Evolutionary conservation across 2,329 filamentous ascomycete genomes (phyloP), one percentile per base, ranked within the genome.

Genomic region (Verticillium albo-atrum): DNA sequence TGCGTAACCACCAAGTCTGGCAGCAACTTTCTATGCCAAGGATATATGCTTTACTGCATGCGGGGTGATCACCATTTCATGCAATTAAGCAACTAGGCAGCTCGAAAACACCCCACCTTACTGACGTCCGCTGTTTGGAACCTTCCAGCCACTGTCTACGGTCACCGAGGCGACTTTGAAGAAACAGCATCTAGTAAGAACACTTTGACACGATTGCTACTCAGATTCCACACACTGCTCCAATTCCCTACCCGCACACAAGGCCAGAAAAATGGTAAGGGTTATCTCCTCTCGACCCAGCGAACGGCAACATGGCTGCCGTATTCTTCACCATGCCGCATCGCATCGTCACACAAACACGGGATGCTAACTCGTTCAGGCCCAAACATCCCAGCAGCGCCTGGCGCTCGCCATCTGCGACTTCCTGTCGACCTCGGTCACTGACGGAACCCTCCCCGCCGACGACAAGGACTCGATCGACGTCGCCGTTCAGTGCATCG

Each of bases 401-500:
- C 89, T 99, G 65, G 95, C 95, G 75, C 91, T 99, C 73, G 92
- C 95, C 68, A 94, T 99, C 75, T 92, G 96, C 81, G 92, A 98
- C 79, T 99, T 97, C 81, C 89, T 99, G 62, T 85, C 85, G 68
- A 88, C 86, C 61, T 96, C 92, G 53, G 80, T 92, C 67, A 89
- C 87, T 63, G 95, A 99, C 74, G 95, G 95, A 70, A 96, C 92
- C 52, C 85, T 99, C 61, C 84, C 89, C 58, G 79, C 89, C 68
- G 95, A 98, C 68, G 94, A 99, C 75, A 86, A 89, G 67, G 95
- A 99, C 72, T 94, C 89, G 64, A 90, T 99, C 74, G 95, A 99
- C 72, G 89, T 99, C 57, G 95, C 95, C 66, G 84, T 90, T 72
- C 93, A 93, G 78, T 97, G 94, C 79, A 98, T 99, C 75, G 86